Conservation (phyloP, 2,329 filamentous ascomycete genomes). For the Boeremia exigua region DNA sequence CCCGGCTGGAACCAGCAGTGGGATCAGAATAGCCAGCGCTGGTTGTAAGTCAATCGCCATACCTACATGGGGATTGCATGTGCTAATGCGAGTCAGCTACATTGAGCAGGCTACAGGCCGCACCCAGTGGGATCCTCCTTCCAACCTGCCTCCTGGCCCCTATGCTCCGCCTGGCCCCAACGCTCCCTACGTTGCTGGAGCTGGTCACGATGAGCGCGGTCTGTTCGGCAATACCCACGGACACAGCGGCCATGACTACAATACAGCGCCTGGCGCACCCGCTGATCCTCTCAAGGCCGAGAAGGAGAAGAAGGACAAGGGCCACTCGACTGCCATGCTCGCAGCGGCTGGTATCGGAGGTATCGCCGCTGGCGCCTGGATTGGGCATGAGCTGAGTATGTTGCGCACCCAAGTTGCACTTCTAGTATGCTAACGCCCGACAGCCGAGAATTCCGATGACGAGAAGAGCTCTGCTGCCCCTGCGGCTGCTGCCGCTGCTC, state of each 20-base stretch:
- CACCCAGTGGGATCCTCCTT: constrained; percentile 69
- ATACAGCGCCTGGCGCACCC: constrained; percentile 31
- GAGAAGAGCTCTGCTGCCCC: constrained; percentile 22
- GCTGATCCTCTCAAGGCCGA: constrained; percentile 31
- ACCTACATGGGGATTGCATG: background rate
- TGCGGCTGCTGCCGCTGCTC: constrained; percentile 11
- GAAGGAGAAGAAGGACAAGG: constrained; percentile 51
- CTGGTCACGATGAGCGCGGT: constrained; percentile 36
- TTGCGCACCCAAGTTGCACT: background rate
- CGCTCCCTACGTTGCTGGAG: constrained; percentile 29
- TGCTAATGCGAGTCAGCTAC: constrained; percentile 52
- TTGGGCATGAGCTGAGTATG: constrained; percentile 64
- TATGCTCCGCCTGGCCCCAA: constrained; percentile 42
- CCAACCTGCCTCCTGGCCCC: constrained; percentile 39
- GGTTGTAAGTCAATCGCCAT: constrained; percentile 47
- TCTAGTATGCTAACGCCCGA: constrained; percentile 17
- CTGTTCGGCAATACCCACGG: constrained; percentile 38
- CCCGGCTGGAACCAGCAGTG: constrained; percentile 68
- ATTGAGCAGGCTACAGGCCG: constrained; percentile 66
- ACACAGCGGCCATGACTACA: constrained; percentile 35
- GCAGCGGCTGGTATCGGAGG: constrained; percentile 65
- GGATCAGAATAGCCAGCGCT: constrained; percentile 66
- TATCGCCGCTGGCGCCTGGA: constrained; percentile 64
- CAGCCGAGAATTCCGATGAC: constrained; percentile 44
- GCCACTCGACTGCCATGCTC: constrained; percentile 56